Evolutionary conservation across 306 rosid species (phyloP).

Genomic region (Quercus alba): DNA sequence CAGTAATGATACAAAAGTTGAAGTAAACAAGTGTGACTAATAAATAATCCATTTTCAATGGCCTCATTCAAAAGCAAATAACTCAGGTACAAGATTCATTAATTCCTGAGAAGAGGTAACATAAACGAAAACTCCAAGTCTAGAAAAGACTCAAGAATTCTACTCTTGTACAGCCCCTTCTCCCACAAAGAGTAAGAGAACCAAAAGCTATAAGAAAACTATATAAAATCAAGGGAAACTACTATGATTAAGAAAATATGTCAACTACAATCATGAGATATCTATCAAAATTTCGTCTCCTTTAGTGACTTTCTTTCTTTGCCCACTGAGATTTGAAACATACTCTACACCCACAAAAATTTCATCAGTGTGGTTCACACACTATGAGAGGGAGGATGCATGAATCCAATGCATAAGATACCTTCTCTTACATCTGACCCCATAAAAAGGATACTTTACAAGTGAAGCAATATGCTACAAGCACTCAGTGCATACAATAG

Average conservation of each 20-base stretch:
- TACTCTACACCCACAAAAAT: neutral
- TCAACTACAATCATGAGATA: neutral
- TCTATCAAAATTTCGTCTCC: neutral
- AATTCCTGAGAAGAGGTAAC: neutral
- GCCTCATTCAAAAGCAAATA: too few relatives aligned
- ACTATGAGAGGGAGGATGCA: too few relatives aligned
- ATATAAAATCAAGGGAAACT: neutral
- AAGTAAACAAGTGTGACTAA: too few relatives aligned
- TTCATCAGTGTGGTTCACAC: too few relatives aligned
- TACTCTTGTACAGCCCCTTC: neutral
- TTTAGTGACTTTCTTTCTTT: neutral
- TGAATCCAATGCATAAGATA: too few relatives aligned
- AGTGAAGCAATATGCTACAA: neutral
- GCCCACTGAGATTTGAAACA: neutral
- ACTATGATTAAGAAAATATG: neutral
- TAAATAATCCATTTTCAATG: too few relatives aligned
- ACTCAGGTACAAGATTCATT: neutral
- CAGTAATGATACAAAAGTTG: too few relatives aligned
- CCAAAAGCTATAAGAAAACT: neutral
- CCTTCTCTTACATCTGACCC: neutral
- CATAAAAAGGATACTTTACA: neutral
- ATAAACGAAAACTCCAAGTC: neutral
- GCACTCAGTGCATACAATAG: slow-evolving; percentile 29
- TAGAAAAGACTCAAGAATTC: neutral
- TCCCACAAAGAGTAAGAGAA: neutral